Conservation (phyloP, 805 yeast species). For the Isabelozyma heimii region DNA sequence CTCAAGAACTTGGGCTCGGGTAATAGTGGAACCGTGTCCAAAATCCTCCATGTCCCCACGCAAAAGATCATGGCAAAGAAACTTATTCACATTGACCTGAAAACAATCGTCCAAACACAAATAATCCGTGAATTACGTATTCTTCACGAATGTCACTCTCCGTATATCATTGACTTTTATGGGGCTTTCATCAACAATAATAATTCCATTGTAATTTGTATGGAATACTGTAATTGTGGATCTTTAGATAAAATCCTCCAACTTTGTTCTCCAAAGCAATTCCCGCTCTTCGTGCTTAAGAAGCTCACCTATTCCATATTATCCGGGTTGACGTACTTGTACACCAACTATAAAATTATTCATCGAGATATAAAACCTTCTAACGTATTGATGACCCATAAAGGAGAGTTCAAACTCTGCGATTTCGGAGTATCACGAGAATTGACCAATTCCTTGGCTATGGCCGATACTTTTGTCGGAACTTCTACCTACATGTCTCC, state of each 20-base stretch:
- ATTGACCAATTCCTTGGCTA: conserved; percentile 76
- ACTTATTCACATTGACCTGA: conserved; percentile 80
- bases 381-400: conserved; percentile 82
- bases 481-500: conserved; percentile 97
- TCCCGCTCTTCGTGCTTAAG: conserved; percentile 64
- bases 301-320: conserved; percentile 75
- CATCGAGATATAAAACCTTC: conserved; percentile 97
- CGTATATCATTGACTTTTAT: conserved; percentile 82
- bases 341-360: conserved; percentile 80
- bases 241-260: conserved; percentile 80
- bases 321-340: conserved; percentile 77
- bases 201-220: conserved; percentile 80
- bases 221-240: conserved; percentile 96
- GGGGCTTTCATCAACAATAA: conserved; percentile 74
- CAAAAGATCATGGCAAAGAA: conserved; percentile 89
- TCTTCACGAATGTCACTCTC: conserved; percentile 83
- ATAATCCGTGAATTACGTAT: conserved; percentile 85
- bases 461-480: conserved; percentile 96
- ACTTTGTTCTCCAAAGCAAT: conserved; percentile 33
- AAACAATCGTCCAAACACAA: conserved; percentile 74
- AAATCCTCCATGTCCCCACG: conserved; percentile 85
- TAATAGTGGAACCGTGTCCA: conserved; percentile 88
- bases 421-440: conserved; percentile 97
- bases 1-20: conserved; percentile 86
- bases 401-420: conserved; percentile 86